Evolutionary conservation across 257 asterid genomes (phyloP), one percentile per base, ranked within the genome.

Genomic region (Apocynum venetum): DNA sequence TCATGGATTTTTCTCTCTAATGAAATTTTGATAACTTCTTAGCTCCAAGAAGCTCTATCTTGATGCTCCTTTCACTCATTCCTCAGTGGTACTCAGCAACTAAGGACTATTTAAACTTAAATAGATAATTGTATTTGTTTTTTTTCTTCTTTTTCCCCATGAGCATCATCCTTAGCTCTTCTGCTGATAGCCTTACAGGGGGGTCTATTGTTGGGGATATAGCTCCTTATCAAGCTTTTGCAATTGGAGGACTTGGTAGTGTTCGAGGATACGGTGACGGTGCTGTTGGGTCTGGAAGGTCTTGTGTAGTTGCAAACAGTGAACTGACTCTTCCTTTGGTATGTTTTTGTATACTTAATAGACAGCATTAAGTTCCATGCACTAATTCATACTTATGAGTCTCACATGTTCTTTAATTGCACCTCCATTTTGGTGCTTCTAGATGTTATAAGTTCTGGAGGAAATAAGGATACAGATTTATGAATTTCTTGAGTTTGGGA

Each of bases 181-280:
- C 25, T 25, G 81, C 77, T 76, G 65, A 81, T 90, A 95, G 99
- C 89, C 89, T 95, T 81, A 89, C 91, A 41, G 97, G 99, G 75
- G 99, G 98, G 64, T 95, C 99, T 36, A 74, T 91, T 59, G 99
- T 93, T 44, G 99, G 99, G 70, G 96, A 95, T 81, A 95, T 95
- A 80, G 99, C 99, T 87, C 99, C 98, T 71, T 95, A 93, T 88
- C 98, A 95, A 85, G 96, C 99, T 82, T 95, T 95, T 83, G 86
- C 99, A 40, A 90, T 95, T 63, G 99, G 99, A 36, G 99, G 99
- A 68, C 87, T 82, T 81, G 90, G 97, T 47, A 93, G 98, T 46
- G 93, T 95, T 48, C 91, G 98, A 61, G 99, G 99, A 68, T 95
- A 93, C 63, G 98, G 97, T 74, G 99, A 93, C 80, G 99, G 99